phyloP scores from a whole-genome alignment of 805 yeast genomes.

The Hanseniaspora valbyensis region DNA sequence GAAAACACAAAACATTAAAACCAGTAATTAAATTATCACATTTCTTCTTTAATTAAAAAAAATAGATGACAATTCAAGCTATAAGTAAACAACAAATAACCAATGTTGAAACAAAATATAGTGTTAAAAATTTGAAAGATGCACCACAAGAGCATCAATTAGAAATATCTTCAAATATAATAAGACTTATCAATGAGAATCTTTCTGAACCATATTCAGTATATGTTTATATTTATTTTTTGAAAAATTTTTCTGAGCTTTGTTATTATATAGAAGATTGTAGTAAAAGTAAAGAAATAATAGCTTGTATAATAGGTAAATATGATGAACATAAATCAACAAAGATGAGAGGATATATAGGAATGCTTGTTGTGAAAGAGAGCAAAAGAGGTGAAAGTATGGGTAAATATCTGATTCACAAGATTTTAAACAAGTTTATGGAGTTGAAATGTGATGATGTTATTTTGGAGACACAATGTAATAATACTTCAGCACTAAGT shows the following conservation, averaged over 20 bases:
- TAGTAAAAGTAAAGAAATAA: conserved; percentile 29
- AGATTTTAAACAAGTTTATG: conserved; percentile 55
- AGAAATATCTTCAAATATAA: conserved; percentile 28
- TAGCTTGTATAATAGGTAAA: conserved; percentile 83
- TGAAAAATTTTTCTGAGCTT: conserved; percentile 82
- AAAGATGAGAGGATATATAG: conserved; percentile 80
- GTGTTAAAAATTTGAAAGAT: neutral
- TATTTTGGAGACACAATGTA: conserved; percentile 85
- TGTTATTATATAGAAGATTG: conserved; percentile 49
- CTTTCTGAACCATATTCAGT: conserved; percentile 89
- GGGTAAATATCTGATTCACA: conserved; percentile 58
- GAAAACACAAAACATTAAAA: no score
- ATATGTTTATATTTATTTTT: conserved; percentile 81
- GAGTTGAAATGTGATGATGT: conserved; percentile 65
- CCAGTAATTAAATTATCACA: no score
- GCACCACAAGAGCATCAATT: neutral
- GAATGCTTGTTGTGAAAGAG: conserved; percentile 83
- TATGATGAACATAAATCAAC: conserved; percentile 55
- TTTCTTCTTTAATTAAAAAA: no score
- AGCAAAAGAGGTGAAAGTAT: conserved; percentile 66
- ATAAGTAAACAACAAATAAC: neutral
- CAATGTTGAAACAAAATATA: neutral
- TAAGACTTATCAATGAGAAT: conserved; percentile 54
- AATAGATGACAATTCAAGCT: neutral
- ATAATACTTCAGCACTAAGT: conserved; percentile 56